Evolutionary conservation across 805 yeast species (phyloP).

Genomic region (Candida tammaniensis): DNA sequence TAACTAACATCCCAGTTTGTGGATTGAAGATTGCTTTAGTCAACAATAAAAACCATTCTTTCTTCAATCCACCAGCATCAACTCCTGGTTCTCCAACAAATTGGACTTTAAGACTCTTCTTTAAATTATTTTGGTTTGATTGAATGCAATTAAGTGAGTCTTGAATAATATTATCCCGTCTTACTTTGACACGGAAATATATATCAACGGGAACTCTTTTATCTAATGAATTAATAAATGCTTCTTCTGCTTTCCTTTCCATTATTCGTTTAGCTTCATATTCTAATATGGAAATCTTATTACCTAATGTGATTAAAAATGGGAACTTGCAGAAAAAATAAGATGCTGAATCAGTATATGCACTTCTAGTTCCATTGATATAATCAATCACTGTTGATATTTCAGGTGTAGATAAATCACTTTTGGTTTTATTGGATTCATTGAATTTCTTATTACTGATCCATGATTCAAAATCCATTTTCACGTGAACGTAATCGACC

Average conservation of each 20-base stretch:
- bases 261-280: constrained; percentile 77
- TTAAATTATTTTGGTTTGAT: constrained; percentile 54
- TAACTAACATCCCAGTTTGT: constrained; percentile 60
- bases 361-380: constrained; percentile 39
- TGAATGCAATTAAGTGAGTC: constrained; percentile 73
- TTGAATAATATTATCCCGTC: constrained; percentile 62
- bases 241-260: constrained; percentile 88
- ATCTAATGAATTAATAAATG: constrained; percentile 73
- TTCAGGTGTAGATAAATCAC: constrained; percentile 20
- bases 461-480: constrained; percentile 85
- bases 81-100: constrained; percentile 88
- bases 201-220: constrained; percentile 61
- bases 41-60: constrained; percentile 87
- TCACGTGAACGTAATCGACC: constrained; percentile 75
- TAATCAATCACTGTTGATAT: constrained; percentile 45
- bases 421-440: constrained; percentile 6
- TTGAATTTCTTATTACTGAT: constrained; percentile 39
- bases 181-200: constrained; percentile 62
- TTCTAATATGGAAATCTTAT: constrained; percentile 76
- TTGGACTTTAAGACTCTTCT: constrained; percentile 73
- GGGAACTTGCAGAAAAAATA: constrained; percentile 82
- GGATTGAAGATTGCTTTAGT: constrained; percentile 70
- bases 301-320: constrained; percentile 74
- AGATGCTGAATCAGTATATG: constrained; percentile 21
- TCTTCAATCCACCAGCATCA: constrained; percentile 92